Conservation (phyloP, 2,329 filamentous ascomycete genomes). For the Fusarium goolgardi region DNA sequence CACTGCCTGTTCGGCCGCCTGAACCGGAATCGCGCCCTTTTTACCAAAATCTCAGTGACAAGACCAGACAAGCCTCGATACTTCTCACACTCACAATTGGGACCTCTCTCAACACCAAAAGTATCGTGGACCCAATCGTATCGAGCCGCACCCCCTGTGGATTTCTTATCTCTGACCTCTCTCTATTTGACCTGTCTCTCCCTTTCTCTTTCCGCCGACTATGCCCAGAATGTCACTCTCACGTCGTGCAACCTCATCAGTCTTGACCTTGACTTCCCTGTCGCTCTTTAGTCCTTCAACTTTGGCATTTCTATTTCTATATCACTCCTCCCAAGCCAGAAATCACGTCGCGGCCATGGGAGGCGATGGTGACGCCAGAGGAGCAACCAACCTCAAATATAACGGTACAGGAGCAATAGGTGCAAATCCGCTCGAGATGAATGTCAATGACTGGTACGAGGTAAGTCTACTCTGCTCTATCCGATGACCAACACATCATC, state of each 20-base stretch:
- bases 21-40: constrained; percentile 17
- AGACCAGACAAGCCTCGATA: neutral
- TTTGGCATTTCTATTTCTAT: constrained; percentile 31
- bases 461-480: constrained; percentile 55
- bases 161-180: constrained; percentile 28
- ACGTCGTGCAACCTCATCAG: constrained; percentile 11
- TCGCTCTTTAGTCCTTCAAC: constrained; percentile 9
- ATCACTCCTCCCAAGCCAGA: constrained; percentile 36
- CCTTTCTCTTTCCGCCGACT: constrained; percentile 1
- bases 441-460: constrained; percentile 84
- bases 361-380: constrained; percentile 57
- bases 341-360: constrained; percentile 35
- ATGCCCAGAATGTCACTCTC: constrained; percentile 21
- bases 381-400: constrained; percentile 62
- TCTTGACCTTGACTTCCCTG: constrained; percentile 11
- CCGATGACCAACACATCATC: neutral
- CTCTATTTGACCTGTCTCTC: constrained; percentile 15
- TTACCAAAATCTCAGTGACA: constrained; percentile 8
- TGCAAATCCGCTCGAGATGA: constrained; percentile 73
- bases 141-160: constrained; percentile 17
- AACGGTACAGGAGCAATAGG: constrained; percentile 74
- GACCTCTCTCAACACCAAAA: constrained; percentile 16
- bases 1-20: constrained; percentile 1
- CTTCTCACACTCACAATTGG: constrained; percentile 1
- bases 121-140: constrained; percentile 2